Percentiles rank a stretch among this genome's conserved stretches.
Evolutionary conservation across 208 protist species (phyloP).

Genomic region (Plasmodiophora brassicae): DNA sequence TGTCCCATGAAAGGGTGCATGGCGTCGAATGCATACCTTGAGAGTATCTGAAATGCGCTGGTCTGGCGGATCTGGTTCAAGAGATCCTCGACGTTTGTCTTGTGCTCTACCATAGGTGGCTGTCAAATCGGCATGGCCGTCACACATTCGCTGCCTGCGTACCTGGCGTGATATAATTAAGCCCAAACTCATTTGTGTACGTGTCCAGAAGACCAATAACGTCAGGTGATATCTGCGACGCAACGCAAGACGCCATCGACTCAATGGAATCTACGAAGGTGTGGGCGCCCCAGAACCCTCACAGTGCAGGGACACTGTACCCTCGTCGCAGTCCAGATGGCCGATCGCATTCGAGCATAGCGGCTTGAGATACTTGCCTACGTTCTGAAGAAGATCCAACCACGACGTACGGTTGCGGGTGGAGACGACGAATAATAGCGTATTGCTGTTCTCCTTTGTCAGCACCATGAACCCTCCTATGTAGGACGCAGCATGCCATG

Average conservation of each 20-base stretch:
- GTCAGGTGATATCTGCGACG: background rate
- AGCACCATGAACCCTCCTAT: conserved; percentile 25
- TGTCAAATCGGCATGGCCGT: too few species aligned
- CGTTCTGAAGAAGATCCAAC: background rate
- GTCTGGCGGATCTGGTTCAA: background rate
- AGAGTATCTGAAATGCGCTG: background rate
- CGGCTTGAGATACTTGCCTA: background rate
- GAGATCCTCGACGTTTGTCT: background rate
- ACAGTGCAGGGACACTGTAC: background rate
- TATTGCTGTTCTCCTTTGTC: background rate
- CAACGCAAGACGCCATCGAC: background rate
- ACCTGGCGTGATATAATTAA: background rate
- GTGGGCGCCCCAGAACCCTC: background rate
- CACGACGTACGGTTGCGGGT: background rate
- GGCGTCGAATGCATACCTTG: background rate
- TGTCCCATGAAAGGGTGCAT: background rate
- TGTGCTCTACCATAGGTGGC: too few species aligned
- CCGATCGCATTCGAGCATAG: background rate
- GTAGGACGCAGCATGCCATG: background rate
- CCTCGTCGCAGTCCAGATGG: background rate
- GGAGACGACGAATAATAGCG: background rate
- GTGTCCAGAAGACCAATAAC: background rate
- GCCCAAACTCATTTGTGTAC: background rate
- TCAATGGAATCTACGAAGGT: background rate
- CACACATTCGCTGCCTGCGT: too few species aligned